Evolutionary conservation across 1,284 basidiomycete species (phyloP).

Genomic region (Leccinum huronense): DNA sequence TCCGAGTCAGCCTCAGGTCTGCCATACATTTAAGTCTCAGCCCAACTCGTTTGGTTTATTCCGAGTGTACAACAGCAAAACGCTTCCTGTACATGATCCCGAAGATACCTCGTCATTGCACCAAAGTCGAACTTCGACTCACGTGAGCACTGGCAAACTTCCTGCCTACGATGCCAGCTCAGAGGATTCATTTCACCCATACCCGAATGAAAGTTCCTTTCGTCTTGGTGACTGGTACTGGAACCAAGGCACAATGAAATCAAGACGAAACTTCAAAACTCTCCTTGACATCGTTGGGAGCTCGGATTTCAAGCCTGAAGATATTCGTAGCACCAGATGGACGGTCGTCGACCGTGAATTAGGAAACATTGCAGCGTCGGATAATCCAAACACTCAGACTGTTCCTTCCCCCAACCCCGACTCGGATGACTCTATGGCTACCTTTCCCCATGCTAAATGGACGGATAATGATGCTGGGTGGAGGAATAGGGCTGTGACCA

Average conservation of each 20-base stretch:
- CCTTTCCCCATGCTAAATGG: background rate
- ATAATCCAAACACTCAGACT: background rate
- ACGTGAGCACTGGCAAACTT: background rate
- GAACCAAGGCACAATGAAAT: background rate
- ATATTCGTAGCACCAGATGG: background rate
- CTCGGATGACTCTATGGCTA: background rate
- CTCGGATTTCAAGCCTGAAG: background rate
- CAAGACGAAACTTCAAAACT: background rate
- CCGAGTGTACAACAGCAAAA: background rate
- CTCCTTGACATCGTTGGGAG: background rate
- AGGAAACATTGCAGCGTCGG: background rate
- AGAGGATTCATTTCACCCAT: background rate
- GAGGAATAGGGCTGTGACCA: background rate
- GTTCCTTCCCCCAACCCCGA: background rate
- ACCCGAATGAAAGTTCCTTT: background rate
- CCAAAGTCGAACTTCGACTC: background rate
- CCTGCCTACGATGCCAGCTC: background rate
- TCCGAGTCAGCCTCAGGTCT: background rate
- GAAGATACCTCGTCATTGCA: background rate
- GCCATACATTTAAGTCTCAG: background rate
- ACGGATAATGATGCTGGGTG: background rate
- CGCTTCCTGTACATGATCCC: background rate
- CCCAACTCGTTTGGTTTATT: background rate
- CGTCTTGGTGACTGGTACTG: background rate
- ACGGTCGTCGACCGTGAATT: background rate